Evolutionary conservation across 176 grass and related monocot species (phyloP).

Genomic region (Saccharum officinarum): DNA sequence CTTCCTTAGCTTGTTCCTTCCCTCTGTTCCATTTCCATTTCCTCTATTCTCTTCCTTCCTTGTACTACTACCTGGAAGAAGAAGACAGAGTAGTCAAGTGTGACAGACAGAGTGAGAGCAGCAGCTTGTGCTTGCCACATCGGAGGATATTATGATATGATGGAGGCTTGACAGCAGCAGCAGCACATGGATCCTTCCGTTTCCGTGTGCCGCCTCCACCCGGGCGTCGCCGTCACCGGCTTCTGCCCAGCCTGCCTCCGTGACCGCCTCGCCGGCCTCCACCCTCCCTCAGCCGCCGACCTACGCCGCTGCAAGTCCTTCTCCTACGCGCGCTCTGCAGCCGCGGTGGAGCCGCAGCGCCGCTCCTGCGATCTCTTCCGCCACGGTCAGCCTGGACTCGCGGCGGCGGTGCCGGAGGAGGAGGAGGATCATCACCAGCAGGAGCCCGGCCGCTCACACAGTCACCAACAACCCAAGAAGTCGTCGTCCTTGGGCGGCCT

Average conservation of each 20-base stretch:
- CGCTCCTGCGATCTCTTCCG: constrained; percentile 71
- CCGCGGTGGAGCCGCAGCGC: constrained; percentile 60
- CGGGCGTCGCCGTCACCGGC: constrained; percentile 63
- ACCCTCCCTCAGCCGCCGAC: constrained; percentile 28
- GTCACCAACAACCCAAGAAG: neutral
- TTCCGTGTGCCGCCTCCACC: constrained; percentile 70
- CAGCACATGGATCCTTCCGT: constrained; percentile 11
- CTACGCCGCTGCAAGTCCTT: constrained; percentile 82
- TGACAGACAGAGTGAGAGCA: too few species aligned
- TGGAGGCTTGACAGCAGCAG: neutral
- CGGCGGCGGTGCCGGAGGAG: neutral
- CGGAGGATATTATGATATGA: neutral
- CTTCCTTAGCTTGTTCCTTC: too few species aligned
- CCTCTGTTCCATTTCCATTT: too few species aligned
- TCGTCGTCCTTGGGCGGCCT: constrained; percentile 33
- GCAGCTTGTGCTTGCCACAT: neutral
- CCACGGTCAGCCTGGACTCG: constrained; percentile 9
- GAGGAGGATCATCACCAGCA: neutral
- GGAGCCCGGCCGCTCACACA: neutral
- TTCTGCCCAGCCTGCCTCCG: constrained; percentile 94
- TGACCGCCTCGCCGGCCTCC: constrained; percentile 82
- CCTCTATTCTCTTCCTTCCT: too few species aligned
- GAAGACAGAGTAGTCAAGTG: neutral
- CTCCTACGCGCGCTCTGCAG: constrained; percentile 37
- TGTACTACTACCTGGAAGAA: too few species aligned